Percentiles rank a stretch among this genome's conserved stretches.
These are phyloP conservation scores for Pharus latifolius DNA, from an alignment of 176 grass and related monocot species.

Conservation along the genomic window DNA sequence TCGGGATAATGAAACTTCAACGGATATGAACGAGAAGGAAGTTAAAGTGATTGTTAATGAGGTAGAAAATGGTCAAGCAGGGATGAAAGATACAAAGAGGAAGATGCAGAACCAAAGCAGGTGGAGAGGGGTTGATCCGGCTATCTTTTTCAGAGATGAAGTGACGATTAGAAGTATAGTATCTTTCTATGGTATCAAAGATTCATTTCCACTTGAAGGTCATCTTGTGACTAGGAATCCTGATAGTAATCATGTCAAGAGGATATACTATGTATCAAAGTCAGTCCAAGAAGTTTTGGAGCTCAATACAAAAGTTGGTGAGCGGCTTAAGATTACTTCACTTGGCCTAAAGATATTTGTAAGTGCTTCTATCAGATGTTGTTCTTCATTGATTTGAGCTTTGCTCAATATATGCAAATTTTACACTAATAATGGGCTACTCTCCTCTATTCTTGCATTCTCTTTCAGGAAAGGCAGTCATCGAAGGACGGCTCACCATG, in stretches of 20 bases:
- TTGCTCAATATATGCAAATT: neutral
- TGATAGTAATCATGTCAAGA: constrained; percentile 76
- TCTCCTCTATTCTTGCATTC: neutral
- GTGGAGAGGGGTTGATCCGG: constrained; percentile 95
- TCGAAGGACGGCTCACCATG: constrained; percentile 66
- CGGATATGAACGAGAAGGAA: constrained; percentile 25
- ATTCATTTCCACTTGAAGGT: constrained; percentile 68
- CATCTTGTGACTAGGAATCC: constrained; percentile 82
- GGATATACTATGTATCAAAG: constrained; percentile 92
- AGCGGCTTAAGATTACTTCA: constrained; percentile 84
- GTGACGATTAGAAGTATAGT: constrained; percentile 58
- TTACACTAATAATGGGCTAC: neutral
- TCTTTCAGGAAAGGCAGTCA: constrained; percentile 79
- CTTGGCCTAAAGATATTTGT: constrained; percentile 96
- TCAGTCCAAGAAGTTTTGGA: constrained; percentile 68
- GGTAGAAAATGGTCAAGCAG: constrained; percentile 39
- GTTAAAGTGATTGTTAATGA: constrained; percentile 25
- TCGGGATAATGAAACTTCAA: constrained; percentile 11
- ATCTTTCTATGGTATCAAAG: constrained; percentile 74
- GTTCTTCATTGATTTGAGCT: neutral
- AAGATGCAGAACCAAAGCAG: constrained; percentile 48
- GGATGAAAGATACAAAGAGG: constrained; percentile 19
- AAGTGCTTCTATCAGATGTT: constrained; percentile 28
- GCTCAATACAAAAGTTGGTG: constrained; percentile 72
- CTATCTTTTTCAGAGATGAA: constrained; percentile 85